Conservation (phyloP, 345 rosid species). For the Eucalyptus viminalis region DNA sequence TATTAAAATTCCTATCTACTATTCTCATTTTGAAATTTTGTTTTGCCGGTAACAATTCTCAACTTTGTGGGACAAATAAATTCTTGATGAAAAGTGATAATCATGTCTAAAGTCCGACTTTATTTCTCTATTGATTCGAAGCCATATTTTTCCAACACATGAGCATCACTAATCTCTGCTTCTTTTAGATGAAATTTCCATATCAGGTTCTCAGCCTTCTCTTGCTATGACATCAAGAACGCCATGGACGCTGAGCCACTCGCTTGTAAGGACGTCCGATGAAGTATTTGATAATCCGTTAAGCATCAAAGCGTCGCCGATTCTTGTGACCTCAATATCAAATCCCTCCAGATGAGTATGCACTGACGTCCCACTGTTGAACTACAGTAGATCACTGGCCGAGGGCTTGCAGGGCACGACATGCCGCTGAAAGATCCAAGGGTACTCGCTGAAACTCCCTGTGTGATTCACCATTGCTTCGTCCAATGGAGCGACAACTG, state of each 20-base stretch:
- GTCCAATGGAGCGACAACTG: constrained; percentile 26
- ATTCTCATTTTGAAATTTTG: no score
- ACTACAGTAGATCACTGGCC: constrained; percentile 11
- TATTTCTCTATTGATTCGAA: no score
- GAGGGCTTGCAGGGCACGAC: constrained; percentile 12
- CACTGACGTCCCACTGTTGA: background rate
- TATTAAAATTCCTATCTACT: no score
- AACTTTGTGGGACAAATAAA: no score
- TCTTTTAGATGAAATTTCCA: background rate
- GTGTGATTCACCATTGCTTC: background rate
- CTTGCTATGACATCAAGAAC: background rate
- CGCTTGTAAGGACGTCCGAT: constrained; percentile 17
- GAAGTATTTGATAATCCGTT: constrained; percentile 4
- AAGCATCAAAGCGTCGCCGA: constrained; percentile 6
- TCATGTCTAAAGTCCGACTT: no score
- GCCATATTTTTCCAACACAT: no score
- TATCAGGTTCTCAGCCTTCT: background rate
- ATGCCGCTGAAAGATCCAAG: constrained; percentile 16
- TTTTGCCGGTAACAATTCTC: no score
- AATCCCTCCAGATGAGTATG: constrained; percentile 10
- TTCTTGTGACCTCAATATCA: constrained; percentile 4
- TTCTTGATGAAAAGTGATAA: no score
- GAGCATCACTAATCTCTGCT: background rate
- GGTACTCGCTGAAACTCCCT: constrained; percentile 4
- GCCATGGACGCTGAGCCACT: constrained; percentile 28